Base-by-base conservation (phyloP, 306 rosid species). In the Cajanus cajan region DNA sequence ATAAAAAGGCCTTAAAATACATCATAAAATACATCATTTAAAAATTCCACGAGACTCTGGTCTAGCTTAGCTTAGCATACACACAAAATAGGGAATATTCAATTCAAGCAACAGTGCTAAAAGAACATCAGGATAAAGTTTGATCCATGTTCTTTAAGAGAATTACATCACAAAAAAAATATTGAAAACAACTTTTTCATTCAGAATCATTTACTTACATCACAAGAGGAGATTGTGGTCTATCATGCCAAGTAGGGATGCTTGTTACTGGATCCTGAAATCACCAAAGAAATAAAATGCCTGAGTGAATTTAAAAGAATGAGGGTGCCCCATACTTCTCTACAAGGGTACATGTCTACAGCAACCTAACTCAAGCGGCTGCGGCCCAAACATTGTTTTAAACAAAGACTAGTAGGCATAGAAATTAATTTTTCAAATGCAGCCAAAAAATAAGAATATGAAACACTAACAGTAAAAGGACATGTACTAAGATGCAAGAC, bases 261-360 rank as follows among this genome's bases (percentile, higher is more conserved):
- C 88, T 84, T 1, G 97, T 93, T 45, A 93, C 92, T 11, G 97
- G 94, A 84, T 93, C 97, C 96, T 93, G 84, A 71, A 65, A 79
- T 83, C 73, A 68, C 71, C 39, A 80, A 82, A 75, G 41, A 67
- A 45, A n/a, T n/a, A n/a, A 51, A 66, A 18, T 39, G 76, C 41
- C 34, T 0, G 9, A 34, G 52, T 67, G 12, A 84, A 84, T 76
- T 31, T 34, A 7, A 61, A 19, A 61, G 68, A 77, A 68, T 6
- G 54, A 54, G 47, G 57, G 19, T 77, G 47, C 57, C 67, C 59
- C 22, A 70, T 41, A 39, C 58, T 22, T 16, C 22, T 45, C 50
- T 19, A 33, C 63, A 39, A 71, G 43, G 63, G 62, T 15, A 79
- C 25, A 44, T 74, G 47, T 7, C 45, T 36, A 68, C 43, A 80